phyloP scores from a whole-genome alignment of 1,284 basidiomycete species.

The Fistulina hepatica region DNA sequence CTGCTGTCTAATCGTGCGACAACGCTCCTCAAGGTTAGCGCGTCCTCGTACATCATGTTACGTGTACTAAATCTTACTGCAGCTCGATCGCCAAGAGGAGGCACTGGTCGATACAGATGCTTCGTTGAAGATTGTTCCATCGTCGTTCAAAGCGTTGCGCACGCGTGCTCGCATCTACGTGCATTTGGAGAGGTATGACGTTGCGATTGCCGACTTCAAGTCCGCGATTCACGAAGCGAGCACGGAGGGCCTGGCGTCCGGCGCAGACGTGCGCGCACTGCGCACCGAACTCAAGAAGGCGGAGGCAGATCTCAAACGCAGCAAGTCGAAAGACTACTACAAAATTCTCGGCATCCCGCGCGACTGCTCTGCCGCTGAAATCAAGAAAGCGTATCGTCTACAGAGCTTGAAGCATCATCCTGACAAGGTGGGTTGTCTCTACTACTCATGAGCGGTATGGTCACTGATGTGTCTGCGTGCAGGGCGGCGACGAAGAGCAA shows the following conservation, averaged over 20 bases:
- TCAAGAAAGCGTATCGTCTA: slow-evolving; percentile 71
- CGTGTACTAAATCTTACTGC: slow-evolving; percentile 10
- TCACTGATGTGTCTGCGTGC: background rate
- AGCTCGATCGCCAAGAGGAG: slow-evolving; percentile 56
- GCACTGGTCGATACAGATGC: slow-evolving; percentile 63
- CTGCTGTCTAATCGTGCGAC: slow-evolving; percentile 80
- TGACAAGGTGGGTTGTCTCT: slow-evolving; percentile 48
- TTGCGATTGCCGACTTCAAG: slow-evolving; percentile 68
- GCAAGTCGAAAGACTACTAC: slow-evolving; percentile 81
- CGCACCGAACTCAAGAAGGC: slow-evolving; percentile 65
- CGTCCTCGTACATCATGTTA: background rate
- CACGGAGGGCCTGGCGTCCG: slow-evolving; percentile 39
- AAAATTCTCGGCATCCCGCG: slow-evolving; percentile 57
- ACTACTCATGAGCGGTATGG: slow-evolving; percentile 1
- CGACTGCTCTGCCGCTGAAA: slow-evolving; percentile 55
- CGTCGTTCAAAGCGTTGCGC: slow-evolving; percentile 76
- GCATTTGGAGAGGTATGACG: slow-evolving; percentile 66
- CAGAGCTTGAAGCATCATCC: slow-evolving; percentile 78
- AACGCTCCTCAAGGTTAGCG: slow-evolving; percentile 58
- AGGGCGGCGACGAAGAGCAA: slow-evolving; percentile 77
- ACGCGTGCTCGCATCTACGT: slow-evolving; percentile 75
- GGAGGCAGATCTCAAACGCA: slow-evolving; percentile 65
- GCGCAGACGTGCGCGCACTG: slow-evolving; percentile 53
- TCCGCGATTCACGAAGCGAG: slow-evolving; percentile 60
- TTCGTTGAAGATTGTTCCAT: slow-evolving; percentile 52